These are phyloP conservation scores for Kockiozyma suomiensis DNA, from an alignment of 805 yeast genomes.

Conservation along the genomic window DNA sequence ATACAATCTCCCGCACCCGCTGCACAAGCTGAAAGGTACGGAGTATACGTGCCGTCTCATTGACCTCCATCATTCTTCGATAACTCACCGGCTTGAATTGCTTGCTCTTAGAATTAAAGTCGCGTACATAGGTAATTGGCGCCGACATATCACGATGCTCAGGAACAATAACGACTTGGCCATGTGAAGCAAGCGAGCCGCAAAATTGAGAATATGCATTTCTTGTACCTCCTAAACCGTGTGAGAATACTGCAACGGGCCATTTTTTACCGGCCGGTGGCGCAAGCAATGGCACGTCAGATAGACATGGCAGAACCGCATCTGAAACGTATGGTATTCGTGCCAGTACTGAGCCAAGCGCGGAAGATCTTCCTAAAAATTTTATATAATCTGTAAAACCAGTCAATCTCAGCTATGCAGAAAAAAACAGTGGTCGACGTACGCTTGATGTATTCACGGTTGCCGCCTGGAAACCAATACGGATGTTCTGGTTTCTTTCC, in stretches of 20 bases:
- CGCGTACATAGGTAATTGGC: conserved; percentile 76
- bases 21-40: conserved; percentile 34
- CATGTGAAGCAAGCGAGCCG: conserved; percentile 36
- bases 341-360: conserved; percentile 10
- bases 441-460: conserved; percentile 24
- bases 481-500: conserved; percentile 14
- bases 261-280: conserved; percentile 31
- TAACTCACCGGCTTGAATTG: conserved; percentile 42
- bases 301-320: conserved; percentile 10
- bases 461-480: conserved; percentile 32
- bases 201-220: conserved; percentile 36
- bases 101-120: conserved; percentile 74
- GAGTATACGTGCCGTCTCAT: conserved; percentile 27
- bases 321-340: conserved; percentile 29
- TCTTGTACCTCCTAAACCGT: conserved; percentile 36
- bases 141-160: conserved; percentile 57
- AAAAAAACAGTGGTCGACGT: not conserved
- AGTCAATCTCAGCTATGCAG: not conserved
- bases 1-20: conserved; percentile 29
- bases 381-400: conserved; percentile 9
- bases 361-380: conserved; percentile 10
- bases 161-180: conserved; percentile 31
- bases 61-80: conserved; percentile 29
- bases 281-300: conserved; percentile 21
- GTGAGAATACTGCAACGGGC: conserved; percentile 36